Evolutionary conservation across 2,329 filamentous ascomycete genomes (phyloP), one percentile per base, ranked within the genome.

Genomic region (Dothistroma septosporum): DNA sequence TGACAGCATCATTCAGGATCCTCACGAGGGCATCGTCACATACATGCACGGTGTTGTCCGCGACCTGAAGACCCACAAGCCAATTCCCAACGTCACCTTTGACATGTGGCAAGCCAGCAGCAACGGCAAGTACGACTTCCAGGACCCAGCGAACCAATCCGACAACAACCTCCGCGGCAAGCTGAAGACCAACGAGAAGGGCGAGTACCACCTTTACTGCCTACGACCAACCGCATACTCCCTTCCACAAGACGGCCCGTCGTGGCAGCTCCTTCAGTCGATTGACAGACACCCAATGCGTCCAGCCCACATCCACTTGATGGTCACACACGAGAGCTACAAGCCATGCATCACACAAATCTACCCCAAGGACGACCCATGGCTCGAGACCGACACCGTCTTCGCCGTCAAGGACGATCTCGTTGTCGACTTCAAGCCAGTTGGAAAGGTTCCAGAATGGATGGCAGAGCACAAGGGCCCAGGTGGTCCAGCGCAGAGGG

Each of bases 21-120:
- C 80, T 62, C 77, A 79, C 41, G 80, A 84, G 59, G 88, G 86
- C 53, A 79, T 84, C 63, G 77, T 85, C 56, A 83, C 83, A 56
- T 80, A 82, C 67, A 89, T 91, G 85, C 87, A 90, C 79, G 88
- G 88, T 67, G 78, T 81, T 52, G 82, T 91, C 71, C 81, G 76
- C 53, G 86, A 90, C 70, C 78, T 87, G 66, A 78, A 83, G 64
- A 89, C 87, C 61, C 84, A 85, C 71, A 82, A 72, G 76, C 85
- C 85, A 63, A 86, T 91, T 69, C 82, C 81, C 58, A 79, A 81
- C 69, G 88, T 87, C 67, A 85, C 89, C 65, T 85, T 91, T 69
- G 89, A 91, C 73, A 87, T 91, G 79, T 91, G 88, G 88, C 87
- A 91, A 73, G 87, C 88, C 55, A 87, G 84, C 66, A 80, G 86